A percentile compares a stretch with the other conserved stretches of the same genome.
Evolutionary conservation across 306 rosid genomes (phyloP).

Genomic region (Alnus rubra): DNA sequence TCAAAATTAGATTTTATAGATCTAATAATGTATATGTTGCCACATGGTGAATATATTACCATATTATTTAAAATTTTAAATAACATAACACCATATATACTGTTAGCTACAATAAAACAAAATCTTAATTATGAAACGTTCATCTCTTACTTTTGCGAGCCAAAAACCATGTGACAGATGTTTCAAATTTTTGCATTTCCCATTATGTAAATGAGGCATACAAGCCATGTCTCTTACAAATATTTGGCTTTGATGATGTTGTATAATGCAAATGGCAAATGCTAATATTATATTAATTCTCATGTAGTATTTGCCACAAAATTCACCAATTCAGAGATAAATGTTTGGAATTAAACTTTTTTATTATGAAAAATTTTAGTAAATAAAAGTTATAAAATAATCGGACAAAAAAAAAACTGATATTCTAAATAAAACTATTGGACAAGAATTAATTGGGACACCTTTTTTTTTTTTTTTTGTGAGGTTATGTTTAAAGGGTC

Average conservation of each 20-base stretch:
- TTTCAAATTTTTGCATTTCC: neutral
- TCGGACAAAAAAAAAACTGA: no score
- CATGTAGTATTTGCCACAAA: neutral
- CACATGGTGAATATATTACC: no score
- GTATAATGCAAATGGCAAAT: neutral
- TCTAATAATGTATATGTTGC: no score
- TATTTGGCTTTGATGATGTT: neutral
- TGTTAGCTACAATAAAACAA: no score
- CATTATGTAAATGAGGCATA: neutral
- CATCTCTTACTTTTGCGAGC: no score
- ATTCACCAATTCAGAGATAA: neutral
- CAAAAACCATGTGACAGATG: neutral
- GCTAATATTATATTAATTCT: neutral
- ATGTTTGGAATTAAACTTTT: no score
- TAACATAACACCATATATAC: no score
- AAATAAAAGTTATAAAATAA: neutral
- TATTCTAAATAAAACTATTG: no score
- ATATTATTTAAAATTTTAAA: no score
- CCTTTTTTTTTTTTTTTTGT: neutral
- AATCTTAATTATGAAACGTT: no score
- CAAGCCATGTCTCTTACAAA: neutral
- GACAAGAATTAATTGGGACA: neutral
- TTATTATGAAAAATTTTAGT: neutral
- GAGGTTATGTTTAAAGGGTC: constrained; percentile 34
- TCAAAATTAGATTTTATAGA: no score